Evolutionary conservation across 768 basidiomycete genomes (phyloP), one percentile per base, ranked within the genome.

Genomic region (Agrocybe pediades): DNA sequence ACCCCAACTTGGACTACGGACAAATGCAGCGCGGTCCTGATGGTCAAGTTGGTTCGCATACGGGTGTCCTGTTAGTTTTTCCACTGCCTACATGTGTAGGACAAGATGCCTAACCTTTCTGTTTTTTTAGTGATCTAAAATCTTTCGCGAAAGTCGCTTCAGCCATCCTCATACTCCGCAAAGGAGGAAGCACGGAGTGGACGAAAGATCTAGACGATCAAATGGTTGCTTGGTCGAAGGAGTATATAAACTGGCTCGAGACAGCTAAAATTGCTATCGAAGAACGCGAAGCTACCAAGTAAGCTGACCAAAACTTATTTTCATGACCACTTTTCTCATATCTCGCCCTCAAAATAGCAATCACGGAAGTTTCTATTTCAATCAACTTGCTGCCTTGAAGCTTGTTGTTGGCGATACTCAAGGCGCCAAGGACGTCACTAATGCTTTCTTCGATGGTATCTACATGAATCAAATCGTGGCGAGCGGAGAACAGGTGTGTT

Each of bases 311-410:
- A 23, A 36, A 20, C 30, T 21, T 9, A 40, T 42, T 29, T 19
- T 23, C 41, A 36, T 53, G 19, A 40, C 11, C 3, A 20, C 45
- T 6, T 26, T 24, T 11, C 39, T 41, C 4, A 41, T 58, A 17
- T 6, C 25, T 29, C 39, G 9, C 3, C 11, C 13, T 4, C 11
- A 13, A 36, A 26, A 17, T 25, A 88, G 85, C 61, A 88, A 88
- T 58, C 87, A 87, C 58, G 86, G 84, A 26, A 74, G 81, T 0
- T 88, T 82, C 66, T 88, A 80, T 64, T 81, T 74, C 61, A 82
- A 79, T 57, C 86, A 89, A 62, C 71, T 82, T 0, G 78, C 81
- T 0, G 73, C 85, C 0, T 65, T 86, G 39, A 81, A 85, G 60
- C 64, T 86, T 33, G 63, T 88, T 9, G 71, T 79, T 23, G 76